Conservation (phyloP, 768 basidiomycete species). For the Termitomyces sp. region DNA sequence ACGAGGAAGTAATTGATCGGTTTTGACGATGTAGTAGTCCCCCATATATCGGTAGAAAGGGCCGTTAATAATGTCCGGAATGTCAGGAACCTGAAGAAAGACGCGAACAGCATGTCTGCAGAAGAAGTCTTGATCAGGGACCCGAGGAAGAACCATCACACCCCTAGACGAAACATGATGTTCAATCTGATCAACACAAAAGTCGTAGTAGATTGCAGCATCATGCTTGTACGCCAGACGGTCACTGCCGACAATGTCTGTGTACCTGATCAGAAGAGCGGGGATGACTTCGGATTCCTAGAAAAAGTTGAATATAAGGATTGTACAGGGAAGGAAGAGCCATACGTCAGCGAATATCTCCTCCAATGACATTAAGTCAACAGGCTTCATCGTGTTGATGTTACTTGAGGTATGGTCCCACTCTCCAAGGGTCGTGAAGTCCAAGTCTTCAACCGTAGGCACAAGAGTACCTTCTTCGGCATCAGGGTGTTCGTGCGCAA, state of each 20-base stretch:
- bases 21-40: constrained; percentile 11
- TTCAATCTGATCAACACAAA: constrained; percentile 2
- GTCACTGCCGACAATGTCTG: constrained; percentile 7
- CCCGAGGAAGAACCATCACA: not conserved
- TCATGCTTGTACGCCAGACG: constrained; percentile 2
- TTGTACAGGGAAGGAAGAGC: not conserved
- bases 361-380: constrained; percentile 7
- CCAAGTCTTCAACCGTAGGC: not conserved
- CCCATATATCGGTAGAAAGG: constrained; percentile 11
- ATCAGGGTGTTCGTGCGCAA: not conserved
- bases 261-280: constrained; percentile 8
- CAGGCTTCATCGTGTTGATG: not conserved
- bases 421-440: not conserved
- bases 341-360: constrained; percentile 2
- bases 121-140: constrained; percentile 4
- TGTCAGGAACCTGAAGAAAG: constrained; percentile 7
- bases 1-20: constrained; percentile 2
- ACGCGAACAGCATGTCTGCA: constrained; percentile 12
- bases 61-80: constrained; percentile 2
- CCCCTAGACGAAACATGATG: constrained; percentile 5
- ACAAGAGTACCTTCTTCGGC: not conserved
- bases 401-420: not conserved
- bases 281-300: constrained; percentile 1
- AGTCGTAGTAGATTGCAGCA: constrained; percentile 12
- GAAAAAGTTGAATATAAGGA: not conserved